Evolutionary conservation across 345 rosid genomes (phyloP).

Genomic region (Mallotus nudiflorus): DNA sequence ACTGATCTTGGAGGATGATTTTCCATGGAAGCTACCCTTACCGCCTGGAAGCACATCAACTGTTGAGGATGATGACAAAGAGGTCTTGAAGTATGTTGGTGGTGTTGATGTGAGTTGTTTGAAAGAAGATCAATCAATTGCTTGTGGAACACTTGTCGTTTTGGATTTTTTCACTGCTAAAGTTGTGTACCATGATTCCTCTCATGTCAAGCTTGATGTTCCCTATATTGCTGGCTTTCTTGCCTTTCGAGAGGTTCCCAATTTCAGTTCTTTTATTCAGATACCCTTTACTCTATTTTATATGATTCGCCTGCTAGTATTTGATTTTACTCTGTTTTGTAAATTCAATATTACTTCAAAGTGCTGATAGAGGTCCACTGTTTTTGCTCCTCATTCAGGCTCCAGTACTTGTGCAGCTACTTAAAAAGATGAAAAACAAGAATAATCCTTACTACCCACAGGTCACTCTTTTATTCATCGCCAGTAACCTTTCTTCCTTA

Average conservation of each 20-base stretch:
- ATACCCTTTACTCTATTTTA: neutral
- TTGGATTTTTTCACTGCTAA: conserved; percentile 49
- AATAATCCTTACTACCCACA: conserved; percentile 62
- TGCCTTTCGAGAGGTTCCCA: conserved; percentile 79
- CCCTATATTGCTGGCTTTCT: conserved; percentile 88
- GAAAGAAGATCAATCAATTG: conserved; percentile 64
- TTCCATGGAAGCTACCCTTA: conserved; percentile 54
- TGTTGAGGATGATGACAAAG: conserved; percentile 24
- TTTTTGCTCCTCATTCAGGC: conserved; percentile 44
- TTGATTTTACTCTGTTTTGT: neutral
- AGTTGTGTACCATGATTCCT: conserved; percentile 55
- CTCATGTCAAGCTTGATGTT: conserved; percentile 45
- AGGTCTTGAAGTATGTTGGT: conserved; percentile 64
- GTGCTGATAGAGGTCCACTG: neutral
- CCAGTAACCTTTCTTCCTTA: neutral
- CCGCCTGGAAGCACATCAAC: neutral
- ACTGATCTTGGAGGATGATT: conserved; percentile 61
- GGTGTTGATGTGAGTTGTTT: conserved; percentile 89
- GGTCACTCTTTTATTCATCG: conserved; percentile 37
- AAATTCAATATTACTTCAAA: neutral
- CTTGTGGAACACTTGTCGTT: conserved; percentile 74
- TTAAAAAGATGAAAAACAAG: conserved; percentile 60
- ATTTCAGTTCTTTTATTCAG: neutral
- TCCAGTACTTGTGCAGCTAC: conserved; percentile 60
- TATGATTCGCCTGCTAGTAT: neutral